phyloP scores from a whole-genome alignment of 2,329 filamentous ascomycete genomes.

The Ampelomyces quisqualis region DNA sequence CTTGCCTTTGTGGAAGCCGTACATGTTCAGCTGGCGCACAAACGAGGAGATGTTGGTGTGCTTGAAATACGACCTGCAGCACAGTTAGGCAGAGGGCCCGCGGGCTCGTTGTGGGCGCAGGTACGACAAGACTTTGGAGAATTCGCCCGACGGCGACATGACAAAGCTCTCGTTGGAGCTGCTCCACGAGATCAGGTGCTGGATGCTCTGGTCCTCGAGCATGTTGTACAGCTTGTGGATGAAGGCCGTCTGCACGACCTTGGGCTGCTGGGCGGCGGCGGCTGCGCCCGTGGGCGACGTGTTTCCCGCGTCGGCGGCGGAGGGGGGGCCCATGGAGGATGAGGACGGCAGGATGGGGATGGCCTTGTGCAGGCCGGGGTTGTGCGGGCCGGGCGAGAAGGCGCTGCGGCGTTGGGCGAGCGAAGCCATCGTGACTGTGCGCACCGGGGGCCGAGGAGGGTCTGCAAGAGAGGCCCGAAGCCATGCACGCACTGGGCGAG shows the following conservation, averaged over 20 bases:
- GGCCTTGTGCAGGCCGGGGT: constrained; percentile 51
- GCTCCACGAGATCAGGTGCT: constrained; percentile 96
- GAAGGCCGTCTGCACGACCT: constrained; percentile 97
- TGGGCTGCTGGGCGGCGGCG: constrained; percentile 83
- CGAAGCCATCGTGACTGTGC: constrained; percentile 44
- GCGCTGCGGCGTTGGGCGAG: constrained; percentile 50
- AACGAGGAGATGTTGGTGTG: constrained; percentile 99
- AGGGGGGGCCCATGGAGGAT: constrained; percentile 51
- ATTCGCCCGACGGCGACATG: constrained; percentile 96
- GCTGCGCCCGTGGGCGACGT: constrained; percentile 56
- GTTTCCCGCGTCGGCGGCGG: constrained; percentile 47
- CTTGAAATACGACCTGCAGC: constrained; percentile 89
- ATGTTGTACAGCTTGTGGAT: constrained; percentile 99
- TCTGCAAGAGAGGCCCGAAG: constrained; percentile 2
- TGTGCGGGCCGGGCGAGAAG: constrained; percentile 47
- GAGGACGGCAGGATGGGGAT: constrained; percentile 56
- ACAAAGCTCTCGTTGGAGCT: constrained; percentile 93
- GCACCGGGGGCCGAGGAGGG: constrained; percentile 11
- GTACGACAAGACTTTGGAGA: constrained; percentile 96
- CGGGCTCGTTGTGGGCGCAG: constrained; percentile 49
- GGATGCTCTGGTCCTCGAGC: constrained; percentile 90
- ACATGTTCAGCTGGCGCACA: constrained; percentile 98
- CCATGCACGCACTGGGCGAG: neutral
- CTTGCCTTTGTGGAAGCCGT: constrained; percentile 96
- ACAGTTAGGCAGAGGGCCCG: no score